Percentiles rank a stretch among this genome's conserved stretches.
Conservation (phyloP, 345 rosid species). For the Cardamine occulta region DNA sequence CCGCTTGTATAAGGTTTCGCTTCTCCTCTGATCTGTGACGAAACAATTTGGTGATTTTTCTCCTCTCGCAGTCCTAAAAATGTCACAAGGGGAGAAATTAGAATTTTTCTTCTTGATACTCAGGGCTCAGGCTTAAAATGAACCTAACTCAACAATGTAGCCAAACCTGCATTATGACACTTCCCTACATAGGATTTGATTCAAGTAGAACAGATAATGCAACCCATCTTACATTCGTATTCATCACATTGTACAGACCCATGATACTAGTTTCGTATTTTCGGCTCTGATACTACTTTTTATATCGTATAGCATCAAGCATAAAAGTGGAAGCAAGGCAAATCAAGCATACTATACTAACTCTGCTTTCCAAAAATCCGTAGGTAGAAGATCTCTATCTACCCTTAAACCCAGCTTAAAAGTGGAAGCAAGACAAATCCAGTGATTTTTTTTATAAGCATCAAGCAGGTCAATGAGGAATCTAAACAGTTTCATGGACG, state of each 20-base stretch:
- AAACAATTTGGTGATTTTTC: conserved; percentile 72
- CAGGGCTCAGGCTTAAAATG: neutral
- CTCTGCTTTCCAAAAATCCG: neutral
- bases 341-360: neutral
- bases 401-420: too few relatives aligned
- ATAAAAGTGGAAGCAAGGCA: too few relatives aligned
- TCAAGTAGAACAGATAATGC: neutral
- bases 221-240: neutral
- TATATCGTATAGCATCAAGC: neutral
- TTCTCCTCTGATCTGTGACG: conserved; percentile 78
- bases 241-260: neutral
- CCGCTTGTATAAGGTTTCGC: conserved; percentile 43
- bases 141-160: neutral
- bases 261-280: neutral
- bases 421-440: neutral
- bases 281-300: conserved; percentile 2
- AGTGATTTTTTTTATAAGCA: neutral
- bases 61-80: conserved; percentile 86
- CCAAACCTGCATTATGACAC: neutral
- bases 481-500: neutral
- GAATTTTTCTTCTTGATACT: neutral
- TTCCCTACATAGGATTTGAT: neutral
- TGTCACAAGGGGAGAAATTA: neutral
- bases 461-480: conserved; percentile 4
- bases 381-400: neutral